These are phyloP conservation scores for Zoysia matrella DNA, from an alignment of 202 grass and related monocot genomes.

Conservation along the genomic window DNA sequence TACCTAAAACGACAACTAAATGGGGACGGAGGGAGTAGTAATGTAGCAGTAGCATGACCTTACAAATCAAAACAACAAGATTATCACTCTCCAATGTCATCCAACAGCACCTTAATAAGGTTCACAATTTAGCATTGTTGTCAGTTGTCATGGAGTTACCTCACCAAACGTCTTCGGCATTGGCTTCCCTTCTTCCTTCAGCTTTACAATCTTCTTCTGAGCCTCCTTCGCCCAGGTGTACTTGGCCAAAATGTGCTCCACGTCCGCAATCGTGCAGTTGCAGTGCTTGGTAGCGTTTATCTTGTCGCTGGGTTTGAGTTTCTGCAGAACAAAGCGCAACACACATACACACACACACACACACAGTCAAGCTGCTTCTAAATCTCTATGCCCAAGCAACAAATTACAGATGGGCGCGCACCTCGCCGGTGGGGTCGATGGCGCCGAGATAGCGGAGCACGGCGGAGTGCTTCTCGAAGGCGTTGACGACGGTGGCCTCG, in stretches of 20 bases:
- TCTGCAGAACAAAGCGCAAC: constrained; percentile 48
- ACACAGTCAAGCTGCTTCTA: not conserved
- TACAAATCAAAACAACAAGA: not conserved
- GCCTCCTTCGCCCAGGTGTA: constrained; percentile 93
- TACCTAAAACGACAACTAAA: too few relatives aligned
- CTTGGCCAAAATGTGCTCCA: constrained; percentile 93
- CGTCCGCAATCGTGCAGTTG: constrained; percentile 86
- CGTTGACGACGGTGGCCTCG: constrained; percentile 62
- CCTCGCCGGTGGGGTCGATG: constrained; percentile 79
- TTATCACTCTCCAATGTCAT: not conserved
- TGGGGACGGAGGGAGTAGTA: too few relatives aligned
- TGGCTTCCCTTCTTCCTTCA: constrained; percentile 91
- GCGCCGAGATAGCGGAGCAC: constrained; percentile 77
- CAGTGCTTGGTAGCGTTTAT: constrained; percentile 79
- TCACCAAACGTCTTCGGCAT: constrained; percentile 68
- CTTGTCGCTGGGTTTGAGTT: constrained; percentile 73
- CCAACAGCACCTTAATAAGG: not conserved
- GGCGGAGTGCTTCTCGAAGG: constrained; percentile 76
- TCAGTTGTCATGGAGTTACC: constrained; percentile 29
- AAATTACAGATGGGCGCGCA: not conserved
- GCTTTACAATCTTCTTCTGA: constrained; percentile 74
- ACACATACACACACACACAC: too few relatives aligned
- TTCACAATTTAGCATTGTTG: not conserved
- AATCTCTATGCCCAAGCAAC: not conserved
- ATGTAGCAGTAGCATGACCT: not conserved